Evolutionary conservation across 345 rosid genomes (phyloP).

Genomic region (Passiflora organensis): DNA sequence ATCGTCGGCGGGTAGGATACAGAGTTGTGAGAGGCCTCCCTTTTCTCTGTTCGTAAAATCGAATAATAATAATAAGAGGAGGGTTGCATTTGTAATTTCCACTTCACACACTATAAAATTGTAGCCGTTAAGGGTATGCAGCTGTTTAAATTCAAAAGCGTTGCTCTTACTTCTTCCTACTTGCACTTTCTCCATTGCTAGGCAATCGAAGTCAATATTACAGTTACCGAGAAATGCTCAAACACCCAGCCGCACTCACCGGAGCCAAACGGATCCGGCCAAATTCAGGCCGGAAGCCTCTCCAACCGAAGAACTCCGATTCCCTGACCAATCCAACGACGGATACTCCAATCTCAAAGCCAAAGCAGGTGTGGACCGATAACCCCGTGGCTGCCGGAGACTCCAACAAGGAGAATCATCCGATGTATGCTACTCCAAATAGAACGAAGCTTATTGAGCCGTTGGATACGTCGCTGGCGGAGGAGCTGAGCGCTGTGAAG

Average conservation of each 20-base stretch:
- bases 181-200: too few relatives aligned
- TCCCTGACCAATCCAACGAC: slow-evolving; percentile 2
- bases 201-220: too few relatives aligned
- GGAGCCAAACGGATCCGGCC: slow-evolving; percentile 26
- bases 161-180: neutral
- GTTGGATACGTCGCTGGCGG: slow-evolving; percentile 60
- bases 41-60: too few relatives aligned
- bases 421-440: neutral
- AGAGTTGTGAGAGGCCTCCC: slow-evolving; percentile 74
- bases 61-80: too few relatives aligned
- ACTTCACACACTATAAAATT: slow-evolving; percentile 1
- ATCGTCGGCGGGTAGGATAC: slow-evolving; percentile 71
- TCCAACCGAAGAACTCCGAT: slow-evolving; percentile 51
- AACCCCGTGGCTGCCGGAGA: slow-evolving; percentile 19
- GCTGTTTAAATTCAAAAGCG: slow-evolving; percentile 51
- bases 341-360: slow-evolving; percentile 15
- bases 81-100: too few relatives aligned
- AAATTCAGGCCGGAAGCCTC: slow-evolving; percentile 58
- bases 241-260: slow-evolving; percentile 18
- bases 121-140: slow-evolving; percentile 63
- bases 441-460: slow-evolving; percentile 22
- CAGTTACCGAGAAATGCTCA: slow-evolving; percentile 7
- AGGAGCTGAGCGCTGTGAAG: slow-evolving; percentile 73
- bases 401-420: slow-evolving; percentile 46
- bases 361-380: slow-evolving; percentile 22